Base-by-base conservation (phyloP, 148 eudicot species). In the Spergularia bocconei region DNA sequence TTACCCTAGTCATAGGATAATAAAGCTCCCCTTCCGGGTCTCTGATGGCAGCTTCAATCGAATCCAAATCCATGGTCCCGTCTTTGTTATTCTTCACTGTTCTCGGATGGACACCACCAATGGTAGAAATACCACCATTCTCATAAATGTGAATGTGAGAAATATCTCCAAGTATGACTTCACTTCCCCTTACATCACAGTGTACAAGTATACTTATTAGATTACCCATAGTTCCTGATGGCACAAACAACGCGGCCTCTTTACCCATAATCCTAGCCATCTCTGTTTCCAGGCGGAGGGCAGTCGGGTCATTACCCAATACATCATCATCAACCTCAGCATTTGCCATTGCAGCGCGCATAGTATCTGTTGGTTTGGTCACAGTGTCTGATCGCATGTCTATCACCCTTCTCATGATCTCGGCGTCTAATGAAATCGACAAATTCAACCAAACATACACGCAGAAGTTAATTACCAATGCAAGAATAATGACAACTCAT, bases 141-240 rank as follows among this genome's bases (percentile, higher is more conserved):
- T 95, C 99, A 50, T 86, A 91, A 21, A 95, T 85, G 33, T 89
- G 94, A 60, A 95, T 95, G 75, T 95, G 99, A 50, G 88, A 90
- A 72, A 79, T 81, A 69, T 95, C 89, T 12, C 99, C 99, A 59
- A 95, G 88, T 55, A 95, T 92, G 66, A 91, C 94, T 83, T 95
- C 98, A 78, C 99, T 95, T 2, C 99, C 98, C 84, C 98, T 86
- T 29, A 85, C 75, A 19, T 92, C 87, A 77, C 99, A 95, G 67
- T 95, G 99, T 56, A 88, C 88, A 41, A 95, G 91, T 58, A 95
- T 96, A 67, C 96, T 86, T 4, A 95, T 92, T 17, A 95, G 90
- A 81, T 95, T 95, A 10, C 94, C 98, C 99, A 95, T 95, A 1
- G 99, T 95, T 66, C 99, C 99, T 4, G 99, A 95, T 29, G 99